Evolutionary conservation across 805 yeast species (phyloP), one percentile per base, ranked within the genome.

Genomic region (Saccharomycopsis vini): DNA sequence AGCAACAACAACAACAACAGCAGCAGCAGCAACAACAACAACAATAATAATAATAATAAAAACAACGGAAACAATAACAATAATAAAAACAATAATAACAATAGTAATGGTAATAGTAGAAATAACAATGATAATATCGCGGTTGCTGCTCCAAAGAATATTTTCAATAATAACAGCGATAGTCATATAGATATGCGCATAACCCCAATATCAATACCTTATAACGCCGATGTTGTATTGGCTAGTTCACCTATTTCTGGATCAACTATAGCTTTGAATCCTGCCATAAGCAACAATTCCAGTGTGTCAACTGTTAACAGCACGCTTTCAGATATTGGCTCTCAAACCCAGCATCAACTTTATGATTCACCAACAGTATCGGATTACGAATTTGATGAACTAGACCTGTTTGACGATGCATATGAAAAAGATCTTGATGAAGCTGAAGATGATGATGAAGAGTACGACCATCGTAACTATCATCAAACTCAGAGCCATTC

Each of bases 261-360:
- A n/a, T n/a, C n/a, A 16, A 9, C 21, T 23, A 15, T n/a, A n/a
- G n/a, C n/a, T 21, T 44, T 56, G 33, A 53, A 50, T 36, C 59
- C 54, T 22, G 58, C 59, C 50, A 80, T 82, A 47, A 90, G 90
- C 4, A 82, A 82, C 53, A 68, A 78, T 21, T 87, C 90, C 4
- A 90, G 90, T 0, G 90, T 82, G 2, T 78, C 89, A 13, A 87
- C 87, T 12, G 73, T 82, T 3, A 59, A 77, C 43, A 71, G 71
- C 29, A 38, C 46, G 20, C 52, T 54, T 12, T n/a, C n/a, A n/a
- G n/a, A n/a, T n/a, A n/a, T n/a, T n/a, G n/a, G n/a, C n/a, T 7
- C 36, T 9, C 7, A 7, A 7, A 15, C 36, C 19, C 7, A 7
- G 24, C 37, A 43, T 15, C 38, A 28, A 10, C 23, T 15, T 10